These are phyloP conservation scores for Coemansia sp. DNA, from an alignment of 192 early-diverging fungal species.

Conservation along the genomic window DNA sequence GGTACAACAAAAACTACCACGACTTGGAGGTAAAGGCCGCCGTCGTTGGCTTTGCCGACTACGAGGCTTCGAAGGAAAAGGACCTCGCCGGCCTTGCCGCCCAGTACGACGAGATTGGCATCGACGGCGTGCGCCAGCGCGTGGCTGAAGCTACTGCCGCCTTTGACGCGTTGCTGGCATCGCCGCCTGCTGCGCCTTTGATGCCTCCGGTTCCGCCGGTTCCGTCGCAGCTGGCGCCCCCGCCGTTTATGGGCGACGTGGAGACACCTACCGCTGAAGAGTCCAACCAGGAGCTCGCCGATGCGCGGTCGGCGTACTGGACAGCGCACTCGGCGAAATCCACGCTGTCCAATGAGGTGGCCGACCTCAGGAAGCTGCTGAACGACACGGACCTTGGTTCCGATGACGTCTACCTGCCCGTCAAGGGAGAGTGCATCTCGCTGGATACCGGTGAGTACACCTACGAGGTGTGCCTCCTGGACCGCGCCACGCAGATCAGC, in stretches of 20 bases:
- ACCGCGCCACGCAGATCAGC: conserved; percentile 71
- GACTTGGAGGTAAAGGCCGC: conserved; percentile 58
- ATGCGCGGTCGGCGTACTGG: conserved; percentile 21
- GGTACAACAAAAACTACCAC: conserved; percentile 60
- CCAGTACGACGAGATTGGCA: conserved; percentile 14
- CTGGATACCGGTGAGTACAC: conserved; percentile 61
- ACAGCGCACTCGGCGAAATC: conserved; percentile 19
- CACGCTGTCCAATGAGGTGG: conserved; percentile 32
- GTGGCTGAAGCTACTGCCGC: conserved; percentile 16
- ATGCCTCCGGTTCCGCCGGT: background rate
- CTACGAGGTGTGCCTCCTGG: conserved; percentile 83
- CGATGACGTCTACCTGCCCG: conserved; percentile 64
- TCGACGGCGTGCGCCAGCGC: conserved; percentile 21
- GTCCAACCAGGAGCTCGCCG: conserved; percentile 10
- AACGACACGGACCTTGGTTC: conserved; percentile 69
- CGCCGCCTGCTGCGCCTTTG: background rate
- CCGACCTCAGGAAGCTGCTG: conserved; percentile 56
- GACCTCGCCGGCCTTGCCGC: conserved; percentile 5
- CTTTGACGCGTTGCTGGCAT: background rate
- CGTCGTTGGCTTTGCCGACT: conserved; percentile 42
- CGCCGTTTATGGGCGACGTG: background rate
- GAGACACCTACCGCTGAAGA: background rate
- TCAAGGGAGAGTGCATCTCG: conserved; percentile 70
- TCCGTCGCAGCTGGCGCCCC: background rate
- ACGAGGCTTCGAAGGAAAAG: conserved; percentile 23